A percentile compares a stretch with the other conserved stretches of the same genome.
Conservation (phyloP, 176 grass and related monocot genomes). For the Carex pumila region DNA sequence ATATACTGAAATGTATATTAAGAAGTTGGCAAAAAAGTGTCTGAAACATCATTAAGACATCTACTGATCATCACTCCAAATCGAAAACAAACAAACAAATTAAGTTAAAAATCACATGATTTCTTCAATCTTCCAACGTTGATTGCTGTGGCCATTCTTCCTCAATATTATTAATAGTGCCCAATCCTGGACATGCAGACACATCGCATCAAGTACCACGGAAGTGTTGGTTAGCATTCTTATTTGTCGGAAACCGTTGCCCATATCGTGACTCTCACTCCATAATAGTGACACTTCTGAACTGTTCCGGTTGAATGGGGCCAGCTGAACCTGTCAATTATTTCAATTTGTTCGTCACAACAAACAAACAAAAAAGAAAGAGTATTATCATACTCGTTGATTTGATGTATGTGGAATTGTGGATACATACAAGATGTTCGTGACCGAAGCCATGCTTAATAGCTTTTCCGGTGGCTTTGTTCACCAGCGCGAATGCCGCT, state of each 20-base stretch:
- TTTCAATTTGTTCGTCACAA: background rate
- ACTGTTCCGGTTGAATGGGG: background rate
- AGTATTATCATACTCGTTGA: background rate
- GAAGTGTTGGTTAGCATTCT: background rate
- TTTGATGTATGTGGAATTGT: too few species aligned
- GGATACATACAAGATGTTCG: conserved; percentile 31
- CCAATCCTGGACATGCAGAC: too few species aligned
- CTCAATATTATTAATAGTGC: too few species aligned
- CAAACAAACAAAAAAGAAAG: background rate
- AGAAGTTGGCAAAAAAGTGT: too few species aligned
- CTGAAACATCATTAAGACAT: too few species aligned
- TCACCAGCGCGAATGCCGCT: conserved; percentile 52
- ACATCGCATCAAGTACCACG: background rate
- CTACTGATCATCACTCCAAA: too few species aligned
- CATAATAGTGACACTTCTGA: background rate
- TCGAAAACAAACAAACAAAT: too few species aligned
- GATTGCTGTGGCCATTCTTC: too few species aligned
- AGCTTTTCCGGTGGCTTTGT: conserved; percentile 68
- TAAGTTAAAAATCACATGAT: too few species aligned
- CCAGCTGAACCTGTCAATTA: background rate
- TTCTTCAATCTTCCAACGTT: too few species aligned
- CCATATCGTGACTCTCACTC: background rate
- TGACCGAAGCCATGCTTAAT: conserved; percentile 63
- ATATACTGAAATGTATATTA: too few species aligned
- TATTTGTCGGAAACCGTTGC: too few species aligned